phyloP scores from a whole-genome alignment of 2,329 filamentous ascomycete genomes.

The Juglanconis sp. region DNA sequence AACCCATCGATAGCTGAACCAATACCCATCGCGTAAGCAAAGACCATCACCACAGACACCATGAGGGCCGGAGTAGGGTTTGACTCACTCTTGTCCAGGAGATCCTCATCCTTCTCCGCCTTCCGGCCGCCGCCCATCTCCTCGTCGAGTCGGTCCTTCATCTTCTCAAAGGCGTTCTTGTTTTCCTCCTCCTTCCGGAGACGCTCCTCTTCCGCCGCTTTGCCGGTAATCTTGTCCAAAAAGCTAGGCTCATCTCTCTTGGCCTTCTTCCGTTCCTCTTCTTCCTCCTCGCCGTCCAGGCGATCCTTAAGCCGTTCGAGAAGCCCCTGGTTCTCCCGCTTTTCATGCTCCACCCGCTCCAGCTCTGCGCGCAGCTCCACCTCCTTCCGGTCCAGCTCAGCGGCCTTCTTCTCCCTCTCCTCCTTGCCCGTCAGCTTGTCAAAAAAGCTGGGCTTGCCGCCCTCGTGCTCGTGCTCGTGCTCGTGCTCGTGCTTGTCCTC shows the following conservation, averaged over 20 bases:
- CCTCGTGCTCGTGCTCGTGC: not conserved
- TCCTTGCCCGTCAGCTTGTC: not conserved
- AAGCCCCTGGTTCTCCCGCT: slow-evolving; percentile 15
- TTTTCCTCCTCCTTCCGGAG: slow-evolving; percentile 11
- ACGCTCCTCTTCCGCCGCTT: slow-evolving; percentile 15
- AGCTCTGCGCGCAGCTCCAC: slow-evolving; percentile 8
- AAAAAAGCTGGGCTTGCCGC: not conserved
- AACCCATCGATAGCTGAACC: slow-evolving; percentile 67
- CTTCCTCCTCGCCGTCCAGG: not conserved
- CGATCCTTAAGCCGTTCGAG: slow-evolving; percentile 9
- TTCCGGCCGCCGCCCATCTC: slow-evolving; percentile 69
- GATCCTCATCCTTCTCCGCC: slow-evolving; percentile 78
- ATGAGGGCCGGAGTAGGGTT: no score
- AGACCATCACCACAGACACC: not conserved
- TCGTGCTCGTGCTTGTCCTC: slow-evolving; percentile 2
- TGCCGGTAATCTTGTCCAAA: slow-evolving; percentile 15
- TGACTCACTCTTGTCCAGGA: slow-evolving; percentile 69
- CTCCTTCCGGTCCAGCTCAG: slow-evolving; percentile 9
- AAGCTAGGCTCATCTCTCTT: slow-evolving; percentile 7
- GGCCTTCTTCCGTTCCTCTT: not conserved
- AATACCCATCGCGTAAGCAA: no score
- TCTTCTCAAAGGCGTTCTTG: slow-evolving; percentile 5
- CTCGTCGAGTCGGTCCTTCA: slow-evolving; percentile 62
- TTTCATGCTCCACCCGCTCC: slow-evolving; percentile 7
- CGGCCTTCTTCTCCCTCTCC: not conserved